These are phyloP conservation scores for Diaporthe vaccinii DNA, from an alignment of 2,329 filamentous ascomycete genomes.

Conservation along the genomic window DNA sequence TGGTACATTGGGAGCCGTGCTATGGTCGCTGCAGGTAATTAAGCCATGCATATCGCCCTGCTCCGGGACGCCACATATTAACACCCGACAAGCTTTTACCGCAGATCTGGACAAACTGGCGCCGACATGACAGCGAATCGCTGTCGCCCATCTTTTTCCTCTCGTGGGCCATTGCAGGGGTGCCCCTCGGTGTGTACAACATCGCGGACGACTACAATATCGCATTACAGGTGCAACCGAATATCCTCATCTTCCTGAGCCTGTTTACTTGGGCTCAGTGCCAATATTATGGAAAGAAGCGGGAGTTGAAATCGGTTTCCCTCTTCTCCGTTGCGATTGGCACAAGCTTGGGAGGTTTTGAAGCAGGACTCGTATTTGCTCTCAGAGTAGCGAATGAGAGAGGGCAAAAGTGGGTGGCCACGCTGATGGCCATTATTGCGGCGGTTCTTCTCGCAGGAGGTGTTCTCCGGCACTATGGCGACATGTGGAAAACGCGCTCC, in stretches of 20 bases:
- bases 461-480: neutral
- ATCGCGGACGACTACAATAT: neutral
- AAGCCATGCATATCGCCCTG: neutral
- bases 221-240: neutral
- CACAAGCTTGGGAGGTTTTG: neutral
- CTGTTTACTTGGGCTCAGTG: neutral
- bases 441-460: neutral
- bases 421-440: neutral
- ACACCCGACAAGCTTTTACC: neutral
- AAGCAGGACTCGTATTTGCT: neutral
- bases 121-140: constrained; percentile 1
- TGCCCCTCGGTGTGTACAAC: neutral
- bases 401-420: neutral
- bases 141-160: neutral
- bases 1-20: neutral
- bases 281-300: neutral
- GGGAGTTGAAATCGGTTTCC: neutral
- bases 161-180: neutral
- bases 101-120: constrained; percentile 5
- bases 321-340: neutral
- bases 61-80: neutral
- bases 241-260: neutral
- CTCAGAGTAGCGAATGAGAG: neutral
- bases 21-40: neutral
- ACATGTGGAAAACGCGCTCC: neutral